Percentiles rank a stretch among this genome's conserved stretches.
These are phyloP conservation scores for Clavispora vitiphila DNA, from an alignment of 805 yeast species.

Conservation along the genomic window DNA sequence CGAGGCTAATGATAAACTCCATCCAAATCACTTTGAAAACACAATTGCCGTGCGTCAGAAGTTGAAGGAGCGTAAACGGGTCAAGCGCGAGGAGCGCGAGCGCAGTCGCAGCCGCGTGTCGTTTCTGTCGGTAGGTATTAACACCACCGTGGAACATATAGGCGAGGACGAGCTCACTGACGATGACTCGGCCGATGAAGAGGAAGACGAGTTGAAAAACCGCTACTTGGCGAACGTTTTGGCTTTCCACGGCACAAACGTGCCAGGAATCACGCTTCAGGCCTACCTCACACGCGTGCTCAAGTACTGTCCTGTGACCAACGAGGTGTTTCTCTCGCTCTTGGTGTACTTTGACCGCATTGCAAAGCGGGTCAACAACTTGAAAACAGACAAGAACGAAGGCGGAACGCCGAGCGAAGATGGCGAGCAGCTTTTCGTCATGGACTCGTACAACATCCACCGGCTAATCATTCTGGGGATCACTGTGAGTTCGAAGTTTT, in stretches of 20 bases:
- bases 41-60: conserved; percentile 39
- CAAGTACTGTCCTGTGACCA: conserved; percentile 97
- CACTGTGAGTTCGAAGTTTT: conserved; percentile 92
- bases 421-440: conserved; percentile 69
- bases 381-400: conserved; percentile 24
- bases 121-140: conserved; percentile 10
- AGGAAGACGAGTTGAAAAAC: conserved; percentile 41
- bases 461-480: conserved; percentile 90
- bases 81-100: conserved; percentile 21
- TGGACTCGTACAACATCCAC: conserved; percentile 95
- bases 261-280: conserved; percentile 90
- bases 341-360: conserved; percentile 93
- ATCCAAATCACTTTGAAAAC: conserved; percentile 58
- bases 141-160: conserved; percentile 16
- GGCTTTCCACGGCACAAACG: conserved; percentile 92
- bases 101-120: conserved; percentile 4
- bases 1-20: conserved; percentile 82
- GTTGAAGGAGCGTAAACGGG: conserved; percentile 29
- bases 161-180: conserved; percentile 21
- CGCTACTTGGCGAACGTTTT: conserved; percentile 64
- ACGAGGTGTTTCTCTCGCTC: conserved; percentile 86
- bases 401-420: conserved; percentile 16
- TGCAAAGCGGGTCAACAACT: conserved; percentile 71
- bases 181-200: conserved; percentile 20
- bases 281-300: conserved; percentile 86